Conservation (phyloP, 495 filamentous ascomycete genomes). For the Talaromyces proteolyticus region DNA sequence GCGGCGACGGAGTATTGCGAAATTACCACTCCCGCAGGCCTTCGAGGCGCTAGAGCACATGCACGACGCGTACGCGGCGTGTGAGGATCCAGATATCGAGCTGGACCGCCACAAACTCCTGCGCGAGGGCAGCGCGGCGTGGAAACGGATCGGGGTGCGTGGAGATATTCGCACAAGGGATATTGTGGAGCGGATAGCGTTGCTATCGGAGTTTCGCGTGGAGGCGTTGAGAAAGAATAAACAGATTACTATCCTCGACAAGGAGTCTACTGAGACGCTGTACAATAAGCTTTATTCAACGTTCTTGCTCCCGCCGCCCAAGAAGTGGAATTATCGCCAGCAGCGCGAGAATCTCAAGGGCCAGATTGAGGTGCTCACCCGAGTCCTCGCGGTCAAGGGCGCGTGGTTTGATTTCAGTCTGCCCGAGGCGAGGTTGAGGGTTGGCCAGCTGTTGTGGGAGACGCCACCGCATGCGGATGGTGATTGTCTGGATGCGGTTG, state of each 20-base stretch:
- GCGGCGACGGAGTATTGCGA: too few relatives aligned
- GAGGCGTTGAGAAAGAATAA: slow-evolving; percentile 21
- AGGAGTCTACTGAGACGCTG: slow-evolving; percentile 34
- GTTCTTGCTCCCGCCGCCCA: slow-evolving; percentile 33
- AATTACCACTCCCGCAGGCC: slow-evolving; percentile 24
- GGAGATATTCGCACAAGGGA: slow-evolving; percentile 25
- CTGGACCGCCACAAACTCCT: slow-evolving; percentile 30
- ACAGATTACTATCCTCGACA: slow-evolving; percentile 31
- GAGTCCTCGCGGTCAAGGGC: slow-evolving; percentile 37
- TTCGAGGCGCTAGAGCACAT: slow-evolving; percentile 34
- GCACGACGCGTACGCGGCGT: slow-evolving; percentile 25
- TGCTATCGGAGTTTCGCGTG: slow-evolving; percentile 33
- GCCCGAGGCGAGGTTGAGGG: slow-evolving; percentile 71
- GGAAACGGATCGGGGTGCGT: slow-evolving; percentile 38
- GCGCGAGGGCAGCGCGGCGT: slow-evolving; percentile 25
- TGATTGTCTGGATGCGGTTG: slow-evolving; percentile 35
- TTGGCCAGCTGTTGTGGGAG: slow-evolving; percentile 80
- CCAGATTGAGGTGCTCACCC: slow-evolving; percentile 44
- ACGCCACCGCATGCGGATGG: slow-evolving; percentile 43
- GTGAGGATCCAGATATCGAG: slow-evolving; percentile 23
- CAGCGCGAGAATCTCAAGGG: slow-evolving; percentile 36
- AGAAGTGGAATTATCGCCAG: slow-evolving; percentile 19
- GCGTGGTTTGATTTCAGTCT: slow-evolving; percentile 75
- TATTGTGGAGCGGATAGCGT: slow-evolving; percentile 36
- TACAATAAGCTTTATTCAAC: slow-evolving; percentile 38